Percentiles rank a stretch among this genome's conserved stretches.
Conservation (phyloP, 2,329 filamentous ascomycete species). For the Aureobasidium lini region DNA sequence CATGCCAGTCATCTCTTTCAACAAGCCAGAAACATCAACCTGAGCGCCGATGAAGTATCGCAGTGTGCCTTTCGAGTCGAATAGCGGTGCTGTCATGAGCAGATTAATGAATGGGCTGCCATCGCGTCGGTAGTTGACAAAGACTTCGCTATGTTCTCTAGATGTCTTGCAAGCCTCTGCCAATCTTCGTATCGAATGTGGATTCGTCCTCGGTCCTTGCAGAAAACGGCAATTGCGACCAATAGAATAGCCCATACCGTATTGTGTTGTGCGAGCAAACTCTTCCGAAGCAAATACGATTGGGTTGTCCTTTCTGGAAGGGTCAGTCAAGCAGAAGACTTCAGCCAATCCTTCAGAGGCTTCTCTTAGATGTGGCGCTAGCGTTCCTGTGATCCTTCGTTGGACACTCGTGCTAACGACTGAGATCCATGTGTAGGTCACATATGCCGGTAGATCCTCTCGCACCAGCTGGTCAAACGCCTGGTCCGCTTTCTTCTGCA, state of each 20-base stretch:
- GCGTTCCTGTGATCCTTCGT: constrained; percentile 58
- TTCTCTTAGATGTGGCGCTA: constrained; percentile 56
- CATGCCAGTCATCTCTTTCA: constrained; percentile 58
- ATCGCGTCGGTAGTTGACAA: constrained; percentile 68
- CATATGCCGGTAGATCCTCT: constrained; percentile 65
- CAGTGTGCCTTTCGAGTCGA: constrained; percentile 58
- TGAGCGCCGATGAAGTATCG: constrained; percentile 67
- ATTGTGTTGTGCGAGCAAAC: constrained; percentile 67
- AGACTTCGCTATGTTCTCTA: constrained; percentile 65
- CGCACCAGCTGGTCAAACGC: constrained; percentile 58
- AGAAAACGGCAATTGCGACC: constrained; percentile 73
- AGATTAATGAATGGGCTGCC: constrained; percentile 72
- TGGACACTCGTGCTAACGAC: constrained; percentile 64
- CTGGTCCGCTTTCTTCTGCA: constrained; percentile 56
- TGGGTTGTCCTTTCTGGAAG: constrained; percentile 47
- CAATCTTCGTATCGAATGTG: constrained; percentile 54
- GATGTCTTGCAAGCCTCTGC: constrained; percentile 53
- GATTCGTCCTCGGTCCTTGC: constrained; percentile 65
- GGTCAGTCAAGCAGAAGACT: constrained; percentile 70
- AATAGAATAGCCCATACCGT: constrained; percentile 64
- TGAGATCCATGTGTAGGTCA: constrained; percentile 61
- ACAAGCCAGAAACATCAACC: constrained; percentile 62
- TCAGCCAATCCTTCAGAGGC: constrained; percentile 69
- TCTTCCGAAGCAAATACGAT: constrained; percentile 61
- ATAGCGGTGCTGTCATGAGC: constrained; percentile 63